Conservation (phyloP, 2,329 filamentous ascomycete species). For the Epichloe sylvatica region DNA sequence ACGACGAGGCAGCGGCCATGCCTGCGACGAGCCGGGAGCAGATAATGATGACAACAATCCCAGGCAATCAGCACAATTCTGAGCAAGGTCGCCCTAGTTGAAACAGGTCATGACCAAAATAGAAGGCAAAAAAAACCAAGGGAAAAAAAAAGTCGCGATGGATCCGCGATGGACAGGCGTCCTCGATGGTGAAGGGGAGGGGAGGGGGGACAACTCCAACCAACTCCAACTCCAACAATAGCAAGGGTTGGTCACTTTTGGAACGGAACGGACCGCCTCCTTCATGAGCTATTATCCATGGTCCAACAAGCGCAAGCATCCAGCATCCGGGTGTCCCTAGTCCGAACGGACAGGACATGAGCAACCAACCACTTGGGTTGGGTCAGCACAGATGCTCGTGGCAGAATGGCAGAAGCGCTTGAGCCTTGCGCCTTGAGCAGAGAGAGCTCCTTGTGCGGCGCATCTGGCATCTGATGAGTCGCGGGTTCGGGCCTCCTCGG, state of each 20-base stretch:
- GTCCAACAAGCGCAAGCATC: background rate
- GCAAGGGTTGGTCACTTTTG: background rate
- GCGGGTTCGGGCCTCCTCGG: background rate
- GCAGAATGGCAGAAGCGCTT: too few species aligned
- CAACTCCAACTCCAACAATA: background rate
- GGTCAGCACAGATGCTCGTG: background rate
- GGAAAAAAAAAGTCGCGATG: background rate
- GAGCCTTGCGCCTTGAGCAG: background rate
- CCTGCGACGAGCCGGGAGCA: slow-evolving; percentile 5
- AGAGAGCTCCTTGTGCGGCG: background rate
- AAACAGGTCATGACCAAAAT: background rate
- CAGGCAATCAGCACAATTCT: background rate
- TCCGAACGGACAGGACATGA: too few species aligned
- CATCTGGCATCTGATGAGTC: background rate
- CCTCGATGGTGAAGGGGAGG: background rate
- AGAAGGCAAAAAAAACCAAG: background rate
- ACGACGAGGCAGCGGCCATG: slow-evolving; percentile 28
- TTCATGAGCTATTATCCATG: background rate
- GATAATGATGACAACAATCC: background rate
- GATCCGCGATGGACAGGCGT: background rate
- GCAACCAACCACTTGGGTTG: background rate
- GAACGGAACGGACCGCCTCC: slow-evolving; percentile 1
- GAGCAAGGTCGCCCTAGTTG: background rate
- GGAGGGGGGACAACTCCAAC: background rate
- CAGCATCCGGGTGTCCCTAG: background rate